phyloP scores from a whole-genome alignment of 805 yeast species.

The Yamadazyma insecticola region DNA sequence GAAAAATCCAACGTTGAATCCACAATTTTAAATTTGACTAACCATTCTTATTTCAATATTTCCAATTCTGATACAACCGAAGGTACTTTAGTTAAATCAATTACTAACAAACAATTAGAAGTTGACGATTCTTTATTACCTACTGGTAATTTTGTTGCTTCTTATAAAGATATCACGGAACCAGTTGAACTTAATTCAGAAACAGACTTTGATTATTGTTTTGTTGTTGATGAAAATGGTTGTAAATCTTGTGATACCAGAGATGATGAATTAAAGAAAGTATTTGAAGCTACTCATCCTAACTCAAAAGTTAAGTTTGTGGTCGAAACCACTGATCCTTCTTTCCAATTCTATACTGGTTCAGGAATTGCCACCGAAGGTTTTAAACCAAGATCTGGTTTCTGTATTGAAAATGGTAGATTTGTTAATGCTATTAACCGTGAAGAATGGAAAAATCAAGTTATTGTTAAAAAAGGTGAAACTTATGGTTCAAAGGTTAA shows the following conservation, averaged over 20 bases:
- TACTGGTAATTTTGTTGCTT: constrained; percentile 40
- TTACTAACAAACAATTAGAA: constrained; percentile 37
- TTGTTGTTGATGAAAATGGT: constrained; percentile 37
- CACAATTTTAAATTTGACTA: constrained; percentile 55
- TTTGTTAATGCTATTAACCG: constrained; percentile 51
- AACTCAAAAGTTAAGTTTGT: constrained; percentile 36
- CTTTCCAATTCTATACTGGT: constrained; percentile 64
- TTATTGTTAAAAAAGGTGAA: constrained; percentile 43
- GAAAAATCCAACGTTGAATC: constrained; percentile 26
- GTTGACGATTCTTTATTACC: constrained; percentile 38
- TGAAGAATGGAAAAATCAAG: constrained; percentile 45
- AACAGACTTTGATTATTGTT: constrained; percentile 42
- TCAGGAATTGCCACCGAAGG: constrained; percentile 40
- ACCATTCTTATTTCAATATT: constrained; percentile 60
- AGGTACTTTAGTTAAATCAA: constrained; percentile 29
- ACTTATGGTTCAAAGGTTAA: constrained; percentile 47
- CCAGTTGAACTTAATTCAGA: constrained; percentile 15
- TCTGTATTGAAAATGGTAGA: constrained; percentile 61
- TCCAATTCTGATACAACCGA: constrained; percentile 24
- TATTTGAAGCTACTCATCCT: constrained; percentile 44
- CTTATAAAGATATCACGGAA: constrained; percentile 17
- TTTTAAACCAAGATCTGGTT: constrained; percentile 43
- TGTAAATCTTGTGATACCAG: constrained; percentile 44
- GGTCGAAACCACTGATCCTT: constrained; percentile 57
- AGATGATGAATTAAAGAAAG: constrained; percentile 22